Conservation (phyloP, 192 early-diverging fungal genomes). For the Podila minutissima region DNA sequence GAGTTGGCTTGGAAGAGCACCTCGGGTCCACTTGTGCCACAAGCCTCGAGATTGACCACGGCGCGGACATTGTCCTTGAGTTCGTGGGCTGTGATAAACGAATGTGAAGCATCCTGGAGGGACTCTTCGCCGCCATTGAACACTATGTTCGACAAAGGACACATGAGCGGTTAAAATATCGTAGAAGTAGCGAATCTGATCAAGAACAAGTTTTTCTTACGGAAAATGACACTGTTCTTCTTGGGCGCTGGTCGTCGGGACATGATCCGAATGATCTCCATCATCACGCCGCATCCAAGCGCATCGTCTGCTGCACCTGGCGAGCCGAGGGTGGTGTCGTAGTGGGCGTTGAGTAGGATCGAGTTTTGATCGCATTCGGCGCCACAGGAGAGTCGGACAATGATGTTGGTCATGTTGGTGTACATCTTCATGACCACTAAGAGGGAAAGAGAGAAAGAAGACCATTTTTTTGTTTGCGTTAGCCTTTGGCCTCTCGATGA, state of each 20-base stretch:
- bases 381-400: slow-evolving; percentile 77
- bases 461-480: no score
- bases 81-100: slow-evolving; percentile 72
- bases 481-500: no score
- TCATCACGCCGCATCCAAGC: slow-evolving; percentile 76
- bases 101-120: slow-evolving; percentile 79
- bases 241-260: slow-evolving; percentile 50
- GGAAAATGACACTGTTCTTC: slow-evolving; percentile 63
- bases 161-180: no score
- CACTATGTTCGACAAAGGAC: slow-evolving; percentile 37
- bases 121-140: slow-evolving; percentile 86
- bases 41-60: slow-evolving; percentile 80
- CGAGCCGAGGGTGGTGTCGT: slow-evolving; percentile 70
- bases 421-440: slow-evolving; percentile 73
- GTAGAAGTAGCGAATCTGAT: no score
- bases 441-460: no score
- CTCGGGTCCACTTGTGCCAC: slow-evolving; percentile 71
- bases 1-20: slow-evolving; percentile 85
- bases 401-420: slow-evolving; percentile 76
- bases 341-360: slow-evolving; percentile 76
- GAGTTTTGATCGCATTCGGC: slow-evolving; percentile 71
- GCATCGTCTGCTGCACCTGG: slow-evolving; percentile 75
- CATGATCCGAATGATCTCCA: slow-evolving; percentile 68
- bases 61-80: slow-evolving; percentile 64
- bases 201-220: slow-evolving; percentile 44